Conservation (phyloP, 163 green algal species). For the Chlamydomonas reinhardtii region DNA sequence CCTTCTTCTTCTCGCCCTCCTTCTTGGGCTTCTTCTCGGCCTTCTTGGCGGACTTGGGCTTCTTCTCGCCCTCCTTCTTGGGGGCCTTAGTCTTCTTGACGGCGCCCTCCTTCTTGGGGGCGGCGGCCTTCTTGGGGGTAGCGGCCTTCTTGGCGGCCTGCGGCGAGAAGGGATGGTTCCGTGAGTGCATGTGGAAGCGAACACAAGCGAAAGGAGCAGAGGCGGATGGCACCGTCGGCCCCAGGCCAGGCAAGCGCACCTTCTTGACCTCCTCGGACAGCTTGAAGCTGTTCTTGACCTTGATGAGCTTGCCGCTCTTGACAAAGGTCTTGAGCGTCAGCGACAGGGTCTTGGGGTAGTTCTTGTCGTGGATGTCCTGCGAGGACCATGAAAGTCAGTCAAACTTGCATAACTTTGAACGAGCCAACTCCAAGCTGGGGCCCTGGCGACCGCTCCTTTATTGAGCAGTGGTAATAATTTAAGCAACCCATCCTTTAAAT, state of each 20-base stretch:
- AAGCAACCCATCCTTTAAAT: no score
- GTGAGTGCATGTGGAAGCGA: no score
- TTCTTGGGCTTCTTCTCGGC: constrained; percentile 8
- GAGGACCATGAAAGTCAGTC: not conserved
- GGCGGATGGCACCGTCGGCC: no score
- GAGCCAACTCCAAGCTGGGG: not conserved
- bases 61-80: not conserved
- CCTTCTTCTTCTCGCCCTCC: not conserved
- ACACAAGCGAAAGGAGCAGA: no score
- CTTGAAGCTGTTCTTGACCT: constrained; percentile 50
- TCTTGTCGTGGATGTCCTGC: constrained; percentile 50
- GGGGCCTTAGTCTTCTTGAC: not conserved
- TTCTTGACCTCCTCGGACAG: constrained; percentile 4
- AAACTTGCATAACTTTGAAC: not conserved
- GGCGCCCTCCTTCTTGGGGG: constrained; percentile 12
- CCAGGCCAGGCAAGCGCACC: not conserved
- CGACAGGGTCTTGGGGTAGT: constrained; percentile 48
- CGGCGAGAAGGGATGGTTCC: not conserved
- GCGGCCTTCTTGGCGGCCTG: not conserved
- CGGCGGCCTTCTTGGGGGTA: not conserved
- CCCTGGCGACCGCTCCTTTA: not conserved
- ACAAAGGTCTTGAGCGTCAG: constrained; percentile 41
- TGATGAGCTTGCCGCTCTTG: constrained; percentile 46
- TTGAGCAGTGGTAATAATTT: not conserved
- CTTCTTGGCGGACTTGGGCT: constrained; percentile 14